Evolutionary conservation across 371 early-diverging fungal species (phyloP).

Genomic region (Dichotomocladium elegans): DNA sequence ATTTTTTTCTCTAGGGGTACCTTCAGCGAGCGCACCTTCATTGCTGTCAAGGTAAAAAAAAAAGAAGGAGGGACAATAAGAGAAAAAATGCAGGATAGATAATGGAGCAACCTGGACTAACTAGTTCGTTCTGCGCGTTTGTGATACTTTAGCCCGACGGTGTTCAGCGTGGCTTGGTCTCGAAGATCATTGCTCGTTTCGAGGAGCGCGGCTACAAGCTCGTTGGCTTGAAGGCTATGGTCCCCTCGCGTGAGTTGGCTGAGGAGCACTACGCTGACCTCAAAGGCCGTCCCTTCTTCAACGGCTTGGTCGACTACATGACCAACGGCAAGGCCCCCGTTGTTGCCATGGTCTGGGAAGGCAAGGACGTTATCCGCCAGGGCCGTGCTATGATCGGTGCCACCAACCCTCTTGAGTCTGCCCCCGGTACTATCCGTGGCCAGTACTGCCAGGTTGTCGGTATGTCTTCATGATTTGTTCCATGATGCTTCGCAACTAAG

Average conservation of each 20-base stretch:
- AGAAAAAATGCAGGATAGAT: too few relatives aligned
- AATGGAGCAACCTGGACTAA: neutral
- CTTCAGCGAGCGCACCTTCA: slow-evolving; percentile 76
- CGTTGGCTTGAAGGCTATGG: slow-evolving; percentile 47
- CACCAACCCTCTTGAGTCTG: slow-evolving; percentile 77
- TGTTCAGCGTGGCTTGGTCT: slow-evolving; percentile 80
- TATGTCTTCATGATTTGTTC: too few relatives aligned
- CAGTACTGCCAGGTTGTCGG: slow-evolving; percentile 63
- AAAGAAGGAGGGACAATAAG: neutral
- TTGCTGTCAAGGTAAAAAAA: slow-evolving; percentile 64
- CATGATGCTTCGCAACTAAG: too few relatives aligned
- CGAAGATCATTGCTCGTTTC: slow-evolving; percentile 82
- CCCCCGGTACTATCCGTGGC: slow-evolving; percentile 94
- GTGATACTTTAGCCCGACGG: slow-evolving; percentile 58
- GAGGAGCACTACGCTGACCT: slow-evolving; percentile 91
- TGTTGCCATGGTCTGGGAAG: slow-evolving; percentile 79
- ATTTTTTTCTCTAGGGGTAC: slow-evolving; percentile 44
- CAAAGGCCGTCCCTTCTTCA: slow-evolving; percentile 83
- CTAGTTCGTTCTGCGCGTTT: too few relatives aligned
- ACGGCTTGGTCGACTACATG: slow-evolving; percentile 77
- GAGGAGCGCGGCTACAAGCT: slow-evolving; percentile 75
- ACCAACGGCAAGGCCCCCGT: slow-evolving; percentile 65
- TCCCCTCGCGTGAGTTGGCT: slow-evolving; percentile 66
- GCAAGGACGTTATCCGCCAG: slow-evolving; percentile 86
- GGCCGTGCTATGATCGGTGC: slow-evolving; percentile 90